Percentiles rank a stretch among this genome's conserved stretches.
Conservation (phyloP, 208 protist genomes). For the Trypanosoma conorhini region DNA sequence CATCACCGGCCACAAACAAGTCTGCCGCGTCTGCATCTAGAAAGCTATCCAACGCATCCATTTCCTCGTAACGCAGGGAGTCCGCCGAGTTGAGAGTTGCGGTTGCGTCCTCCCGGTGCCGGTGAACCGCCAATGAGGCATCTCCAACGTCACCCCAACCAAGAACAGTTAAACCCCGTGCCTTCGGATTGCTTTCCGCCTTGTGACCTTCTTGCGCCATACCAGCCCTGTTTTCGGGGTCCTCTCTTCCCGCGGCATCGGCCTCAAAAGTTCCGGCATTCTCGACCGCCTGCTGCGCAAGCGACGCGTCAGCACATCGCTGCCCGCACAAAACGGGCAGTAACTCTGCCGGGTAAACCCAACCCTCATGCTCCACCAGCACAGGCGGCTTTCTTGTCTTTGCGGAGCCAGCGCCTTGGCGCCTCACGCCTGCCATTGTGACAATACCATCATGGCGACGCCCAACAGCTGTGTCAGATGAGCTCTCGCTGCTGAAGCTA, state of each 20-base stretch:
- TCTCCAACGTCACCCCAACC: background rate
- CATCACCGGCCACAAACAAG: slow-evolving; percentile 62
- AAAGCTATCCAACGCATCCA: slow-evolving; percentile 38
- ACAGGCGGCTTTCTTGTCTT: background rate
- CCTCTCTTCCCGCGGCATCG: background rate
- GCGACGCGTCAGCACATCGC: background rate
- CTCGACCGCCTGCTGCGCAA: background rate
- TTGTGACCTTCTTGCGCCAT: background rate
- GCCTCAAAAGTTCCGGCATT: background rate
- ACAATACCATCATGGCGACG: background rate
- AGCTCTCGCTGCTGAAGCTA: background rate
- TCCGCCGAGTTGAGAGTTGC: background rate
- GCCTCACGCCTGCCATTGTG: background rate
- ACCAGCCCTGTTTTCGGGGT: background rate
- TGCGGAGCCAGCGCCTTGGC: background rate
- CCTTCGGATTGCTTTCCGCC: background rate
- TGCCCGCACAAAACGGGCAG: slow-evolving; percentile 16
- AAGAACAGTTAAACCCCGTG: slow-evolving; percentile 11
- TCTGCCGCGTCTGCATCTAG: slow-evolving; percentile 31
- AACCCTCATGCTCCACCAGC: slow-evolving; percentile 63
- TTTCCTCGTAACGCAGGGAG: slow-evolving; percentile 34
- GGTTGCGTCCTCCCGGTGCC: background rate
- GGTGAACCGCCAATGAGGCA: background rate
- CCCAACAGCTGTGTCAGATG: background rate
- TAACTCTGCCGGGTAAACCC: slow-evolving; percentile 56